phyloP scores from a whole-genome alignment of 2,329 filamentous ascomycete species.

The Colletotrichum abscissum region DNA sequence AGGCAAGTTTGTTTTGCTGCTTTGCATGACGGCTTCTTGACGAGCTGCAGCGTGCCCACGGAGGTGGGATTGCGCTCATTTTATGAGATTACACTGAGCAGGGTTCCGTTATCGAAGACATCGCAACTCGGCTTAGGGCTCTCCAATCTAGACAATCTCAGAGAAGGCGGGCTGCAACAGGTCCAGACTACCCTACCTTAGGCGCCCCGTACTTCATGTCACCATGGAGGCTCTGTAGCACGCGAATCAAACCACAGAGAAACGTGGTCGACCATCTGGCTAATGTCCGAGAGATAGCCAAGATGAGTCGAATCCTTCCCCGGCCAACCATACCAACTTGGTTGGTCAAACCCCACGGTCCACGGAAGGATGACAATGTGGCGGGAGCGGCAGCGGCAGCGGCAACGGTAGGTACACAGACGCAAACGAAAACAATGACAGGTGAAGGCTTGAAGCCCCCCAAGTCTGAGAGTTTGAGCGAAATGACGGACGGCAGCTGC shows the following conservation, averaged over 20 bases:
- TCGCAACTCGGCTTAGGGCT: slow-evolving; percentile 2
- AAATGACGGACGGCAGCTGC: slow-evolving; percentile 8
- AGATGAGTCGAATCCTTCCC: not conserved
- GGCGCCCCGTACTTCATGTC: not conserved
- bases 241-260: not conserved
- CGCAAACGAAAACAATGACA: not conserved
- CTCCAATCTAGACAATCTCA: not conserved
- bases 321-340: not conserved
- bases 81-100: slow-evolving; percentile 28
- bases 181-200: not conserved
- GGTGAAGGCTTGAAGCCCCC: slow-evolving; percentile 1
- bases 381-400: not conserved
- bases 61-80: slow-evolving; percentile 30
- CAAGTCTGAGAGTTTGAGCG: slow-evolving; percentile 4
- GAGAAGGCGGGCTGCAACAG: not conserved
- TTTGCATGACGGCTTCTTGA: slow-evolving; percentile 3
- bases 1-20: slow-evolving; percentile 3
- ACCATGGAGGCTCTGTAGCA: not conserved
- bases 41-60: slow-evolving; percentile 21
- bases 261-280: not conserved
- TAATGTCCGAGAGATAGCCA: not conserved
- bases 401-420: not conserved
- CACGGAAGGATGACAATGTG: not conserved
- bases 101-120: slow-evolving; percentile 19
- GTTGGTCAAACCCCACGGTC: not conserved